Percentiles rank a stretch among this genome's conserved stretches.
These are phyloP conservation scores for Dendrobium huoshanense DNA, from an alignment of 106 monocot species.

Conservation along the genomic window DNA sequence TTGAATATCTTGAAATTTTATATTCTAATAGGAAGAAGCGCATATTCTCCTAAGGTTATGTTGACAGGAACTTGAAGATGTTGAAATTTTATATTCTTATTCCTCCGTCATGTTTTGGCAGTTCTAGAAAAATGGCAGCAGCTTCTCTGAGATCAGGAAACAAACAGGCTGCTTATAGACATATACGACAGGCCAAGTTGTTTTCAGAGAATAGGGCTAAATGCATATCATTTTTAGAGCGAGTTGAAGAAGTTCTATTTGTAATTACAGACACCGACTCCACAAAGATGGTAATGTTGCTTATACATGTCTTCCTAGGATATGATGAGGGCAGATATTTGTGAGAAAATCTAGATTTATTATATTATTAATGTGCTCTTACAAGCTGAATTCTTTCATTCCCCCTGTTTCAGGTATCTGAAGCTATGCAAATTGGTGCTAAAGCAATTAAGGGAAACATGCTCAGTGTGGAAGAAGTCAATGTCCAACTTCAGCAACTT, in stretches of 20 bases:
- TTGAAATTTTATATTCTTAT: neutral
- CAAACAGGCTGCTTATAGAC: constrained; percentile 59
- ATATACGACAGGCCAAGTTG: constrained; percentile 50
- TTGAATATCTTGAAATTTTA: too few species aligned
- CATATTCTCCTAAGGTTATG: neutral
- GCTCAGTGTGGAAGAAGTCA: constrained; percentile 65
- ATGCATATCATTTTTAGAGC: constrained; percentile 52
- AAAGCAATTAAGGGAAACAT: constrained; percentile 64
- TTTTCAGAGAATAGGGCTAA: constrained; percentile 56
- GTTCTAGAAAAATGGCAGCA: constrained; percentile 68
- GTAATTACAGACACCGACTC: constrained; percentile 64
- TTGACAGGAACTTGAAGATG: neutral
- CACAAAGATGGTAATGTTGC: constrained; percentile 55
- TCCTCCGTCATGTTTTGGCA: constrained; percentile 14
- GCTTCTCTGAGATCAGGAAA: constrained; percentile 60
- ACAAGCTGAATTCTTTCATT: neutral
- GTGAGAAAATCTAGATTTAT: neutral
- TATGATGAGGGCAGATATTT: neutral
- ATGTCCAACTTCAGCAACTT: constrained; percentile 55
- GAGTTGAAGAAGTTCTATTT: constrained; percentile 70
- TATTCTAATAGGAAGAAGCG: too few species aligned
- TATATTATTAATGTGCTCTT: neutral
- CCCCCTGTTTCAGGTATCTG: constrained; percentile 44
- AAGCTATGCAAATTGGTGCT: constrained; percentile 73
- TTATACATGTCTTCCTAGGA: neutral